Conservation (phyloP, 2,329 filamentous ascomycete species). For the Zymoseptoria crescenta region DNA sequence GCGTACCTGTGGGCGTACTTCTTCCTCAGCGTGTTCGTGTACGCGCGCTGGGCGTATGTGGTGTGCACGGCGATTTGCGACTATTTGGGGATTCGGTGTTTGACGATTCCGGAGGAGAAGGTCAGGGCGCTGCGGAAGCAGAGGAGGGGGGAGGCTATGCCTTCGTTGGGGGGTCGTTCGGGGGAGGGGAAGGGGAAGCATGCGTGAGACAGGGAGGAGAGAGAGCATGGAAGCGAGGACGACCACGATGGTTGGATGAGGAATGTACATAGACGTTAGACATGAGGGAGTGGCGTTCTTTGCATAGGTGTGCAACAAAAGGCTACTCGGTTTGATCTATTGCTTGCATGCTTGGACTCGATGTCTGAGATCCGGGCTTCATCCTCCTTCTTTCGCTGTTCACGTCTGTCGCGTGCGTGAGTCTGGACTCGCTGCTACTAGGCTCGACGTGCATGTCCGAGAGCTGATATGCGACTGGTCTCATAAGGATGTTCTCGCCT, state of each 20-base stretch:
- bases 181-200: background rate
- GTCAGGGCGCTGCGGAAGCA: slow-evolving; percentile 24
- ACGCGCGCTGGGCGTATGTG: slow-evolving; percentile 85
- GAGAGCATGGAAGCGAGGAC: background rate
- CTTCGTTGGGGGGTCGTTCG: background rate
- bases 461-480: no score
- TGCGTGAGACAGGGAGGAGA: background rate
- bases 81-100: slow-evolving; percentile 86
- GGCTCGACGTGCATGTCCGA: no score
- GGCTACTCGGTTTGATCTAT: no score
- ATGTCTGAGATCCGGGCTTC: no score
- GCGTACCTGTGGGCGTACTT: slow-evolving; percentile 81
- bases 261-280: no score
- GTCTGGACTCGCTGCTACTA: no score
- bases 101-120: slow-evolving; percentile 60
- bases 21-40: slow-evolving; percentile 72
- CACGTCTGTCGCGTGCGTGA: no score
- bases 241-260: background rate
- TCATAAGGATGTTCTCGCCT: background rate
- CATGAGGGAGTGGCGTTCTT: no score
- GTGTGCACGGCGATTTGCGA: slow-evolving; percentile 87
- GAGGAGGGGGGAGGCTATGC: slow-evolving; percentile 7
- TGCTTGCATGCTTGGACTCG: no score
- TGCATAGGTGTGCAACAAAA: no score
- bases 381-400: no score